These are phyloP conservation scores for Seminavis robusta DNA, from an alignment of 108 stramenopile species.

Conservation along the genomic window DNA sequence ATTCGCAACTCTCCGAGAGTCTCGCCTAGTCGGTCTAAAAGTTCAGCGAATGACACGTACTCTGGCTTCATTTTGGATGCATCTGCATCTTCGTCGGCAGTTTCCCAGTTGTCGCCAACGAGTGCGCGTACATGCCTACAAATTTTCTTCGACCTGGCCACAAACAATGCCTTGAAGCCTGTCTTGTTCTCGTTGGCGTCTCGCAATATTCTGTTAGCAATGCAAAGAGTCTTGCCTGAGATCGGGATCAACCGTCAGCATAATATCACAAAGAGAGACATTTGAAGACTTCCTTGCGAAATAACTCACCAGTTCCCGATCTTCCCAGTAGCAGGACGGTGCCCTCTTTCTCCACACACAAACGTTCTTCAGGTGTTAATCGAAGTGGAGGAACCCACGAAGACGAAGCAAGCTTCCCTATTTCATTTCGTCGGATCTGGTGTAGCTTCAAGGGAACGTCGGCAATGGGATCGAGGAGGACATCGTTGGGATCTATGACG, in stretches of 20 bases:
- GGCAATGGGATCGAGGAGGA: constrained; percentile 34
- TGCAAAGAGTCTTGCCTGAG: constrained; percentile 58
- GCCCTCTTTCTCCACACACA: constrained; percentile 39
- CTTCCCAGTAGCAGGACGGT: constrained; percentile 52
- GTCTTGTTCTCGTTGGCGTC: constrained; percentile 24
- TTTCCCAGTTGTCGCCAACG: constrained; percentile 13
- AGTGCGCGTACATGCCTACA: constrained; percentile 36
- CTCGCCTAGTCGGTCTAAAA: too few relatives aligned
- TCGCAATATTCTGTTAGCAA: constrained; percentile 39
- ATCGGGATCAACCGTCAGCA: too few relatives aligned
- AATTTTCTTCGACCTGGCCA: constrained; percentile 37
- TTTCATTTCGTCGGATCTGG: constrained; percentile 15
- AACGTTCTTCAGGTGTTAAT: constrained; percentile 45
- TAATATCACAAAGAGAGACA: too few relatives aligned
- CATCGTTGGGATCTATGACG: too few relatives aligned
- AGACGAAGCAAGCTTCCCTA: constrained; percentile 16
- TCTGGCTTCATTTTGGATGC: too few relatives aligned
- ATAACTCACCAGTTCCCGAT: constrained; percentile 42
- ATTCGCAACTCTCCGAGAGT: constrained; percentile 1
- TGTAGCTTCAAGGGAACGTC: constrained; percentile 49
- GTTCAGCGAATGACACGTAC: constrained; percentile 33
- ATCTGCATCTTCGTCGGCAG: too few relatives aligned
- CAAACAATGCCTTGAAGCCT: constrained; percentile 38
- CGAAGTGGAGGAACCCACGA: constrained; percentile 39
- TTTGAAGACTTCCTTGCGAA: too few relatives aligned